Conservation (phyloP, 768 basidiomycete genomes). For the Epithele typhae region DNA sequence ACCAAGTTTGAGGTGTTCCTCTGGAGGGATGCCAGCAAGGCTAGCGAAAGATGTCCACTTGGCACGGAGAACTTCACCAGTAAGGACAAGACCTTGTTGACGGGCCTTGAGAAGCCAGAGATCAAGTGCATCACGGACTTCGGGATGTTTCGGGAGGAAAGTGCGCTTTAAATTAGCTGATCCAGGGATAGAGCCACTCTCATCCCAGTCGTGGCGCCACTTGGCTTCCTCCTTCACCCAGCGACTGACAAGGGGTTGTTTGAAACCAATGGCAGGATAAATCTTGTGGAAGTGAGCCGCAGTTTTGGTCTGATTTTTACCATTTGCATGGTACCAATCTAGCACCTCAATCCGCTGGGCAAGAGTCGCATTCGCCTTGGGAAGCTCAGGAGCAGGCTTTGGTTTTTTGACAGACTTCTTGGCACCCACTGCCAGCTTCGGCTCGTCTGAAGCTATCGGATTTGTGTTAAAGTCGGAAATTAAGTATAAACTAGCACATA, state of each 20-base stretch:
- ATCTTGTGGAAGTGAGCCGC: constrained; percentile 27
- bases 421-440: not conserved
- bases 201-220: constrained; percentile 11
- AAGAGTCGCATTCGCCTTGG: constrained; percentile 24
- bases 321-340: constrained; percentile 43
- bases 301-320: constrained; percentile 28
- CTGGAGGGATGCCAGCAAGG: not conserved
- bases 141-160: not conserved
- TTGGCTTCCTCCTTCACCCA: constrained; percentile 31
- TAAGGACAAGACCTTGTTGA: not conserved
- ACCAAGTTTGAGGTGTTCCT: not conserved
- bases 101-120: not conserved
- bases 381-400: not conserved
- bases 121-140: not conserved
- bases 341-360: constrained; percentile 30
- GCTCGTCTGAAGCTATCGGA: not conserved
- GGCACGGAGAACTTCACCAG: not conserved
- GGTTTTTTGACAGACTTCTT: not conserved
- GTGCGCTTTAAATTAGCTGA: not conserved
- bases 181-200: not conserved
- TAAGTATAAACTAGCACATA: not conserved
- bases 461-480: not conserved
- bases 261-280: constrained; percentile 32
- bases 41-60: constrained; percentile 1
- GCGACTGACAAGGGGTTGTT: constrained; percentile 28